phyloP scores from a whole-genome alignment of 768 basidiomycete species.

The Collybia sordida region DNA sequence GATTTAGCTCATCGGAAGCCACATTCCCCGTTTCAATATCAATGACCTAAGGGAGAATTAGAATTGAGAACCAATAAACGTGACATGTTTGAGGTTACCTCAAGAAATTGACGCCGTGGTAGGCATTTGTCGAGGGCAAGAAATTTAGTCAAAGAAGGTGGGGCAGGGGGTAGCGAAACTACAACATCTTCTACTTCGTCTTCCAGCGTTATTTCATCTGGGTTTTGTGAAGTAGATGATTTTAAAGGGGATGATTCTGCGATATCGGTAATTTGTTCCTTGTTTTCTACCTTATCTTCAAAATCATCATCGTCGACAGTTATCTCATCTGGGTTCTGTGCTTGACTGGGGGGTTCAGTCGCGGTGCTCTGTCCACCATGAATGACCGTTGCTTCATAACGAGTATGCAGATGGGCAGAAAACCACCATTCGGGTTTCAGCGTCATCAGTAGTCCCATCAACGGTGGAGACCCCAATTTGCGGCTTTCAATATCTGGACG shows the following conservation, averaged over 20 bases:
- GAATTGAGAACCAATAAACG: neutral
- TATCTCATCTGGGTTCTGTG: conserved; percentile 36
- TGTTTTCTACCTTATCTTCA: conserved; percentile 10
- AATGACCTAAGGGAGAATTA: conserved; percentile 55
- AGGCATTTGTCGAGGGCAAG: conserved; percentile 92
- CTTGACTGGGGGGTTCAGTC: neutral
- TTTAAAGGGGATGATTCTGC: neutral
- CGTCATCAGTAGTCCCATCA: conserved; percentile 71
- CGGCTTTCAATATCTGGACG: conserved; percentile 64
- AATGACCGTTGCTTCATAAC: conserved; percentile 71
- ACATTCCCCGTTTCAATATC: conserved; percentile 46
- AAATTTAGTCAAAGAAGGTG: conserved; percentile 61
- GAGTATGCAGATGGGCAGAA: conserved; percentile 85
- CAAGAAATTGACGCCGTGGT: conserved; percentile 72
- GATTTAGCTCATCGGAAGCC: conserved; percentile 2
- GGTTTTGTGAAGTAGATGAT: conserved; percentile 24
- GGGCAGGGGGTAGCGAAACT: conserved; percentile 26
- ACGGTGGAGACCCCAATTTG: conserved; percentile 81
- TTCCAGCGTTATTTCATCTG: conserved; percentile 52
- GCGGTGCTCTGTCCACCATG: conserved; percentile 29
- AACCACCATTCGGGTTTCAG: conserved; percentile 90
- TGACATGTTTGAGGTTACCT: conserved; percentile 43
- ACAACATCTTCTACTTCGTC: conserved; percentile 47
- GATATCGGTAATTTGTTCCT: neutral
- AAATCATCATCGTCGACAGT: conserved; percentile 37